Evolutionary conservation across 2,329 filamentous ascomycete species (phyloP), one percentile per base, ranked within the genome.

Genomic region (Apiospora phragmitis): DNA sequence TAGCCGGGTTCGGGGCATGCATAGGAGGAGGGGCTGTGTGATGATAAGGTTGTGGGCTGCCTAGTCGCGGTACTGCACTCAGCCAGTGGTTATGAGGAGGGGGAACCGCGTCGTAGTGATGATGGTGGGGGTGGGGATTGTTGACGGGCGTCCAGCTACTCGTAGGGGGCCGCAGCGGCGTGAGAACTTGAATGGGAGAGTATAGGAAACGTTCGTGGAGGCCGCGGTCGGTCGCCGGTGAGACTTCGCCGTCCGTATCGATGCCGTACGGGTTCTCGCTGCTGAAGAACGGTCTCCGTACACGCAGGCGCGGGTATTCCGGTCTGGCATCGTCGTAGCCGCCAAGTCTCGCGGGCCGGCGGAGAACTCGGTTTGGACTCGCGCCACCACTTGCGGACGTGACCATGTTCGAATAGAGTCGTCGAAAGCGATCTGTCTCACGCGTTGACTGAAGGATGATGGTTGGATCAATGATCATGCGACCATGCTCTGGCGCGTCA

Each of bases 391-490:
- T n/a, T 42, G 72, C 70, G 9, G 73, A 73, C 11, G 73, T 73
- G 16, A 74, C 67, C 41, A 72, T 72, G 55, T 78, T 79, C 55
- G 74, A 76, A 71, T 81, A 79, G 67, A 81, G 69, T 16, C 77
- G 75, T 41, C 85, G 83, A 67, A 81, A 85, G 66, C 79, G 76
- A 38, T 84, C 80, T 32, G 88, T 85, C 71, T 90, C 85, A 2
- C 77, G 76, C 0, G 86, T 86, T 3, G 90, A 88, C 18, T 84
- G 80, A 29, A 79, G 76, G 24, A 93, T 85, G 59, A 92, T 86
- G 0, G 81, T 78, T 3, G 83, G 83, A 70, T 88, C 85, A 75
- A 95, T 94, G 29, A 87, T 81, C 91, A 94, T 93, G 65, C 86
- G 86, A 14, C 86, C 88, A 79, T 90, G 94, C 18, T 87, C 86